Conservation (phyloP, 306 rosid genomes). For the Citrullus amarus region DNA sequence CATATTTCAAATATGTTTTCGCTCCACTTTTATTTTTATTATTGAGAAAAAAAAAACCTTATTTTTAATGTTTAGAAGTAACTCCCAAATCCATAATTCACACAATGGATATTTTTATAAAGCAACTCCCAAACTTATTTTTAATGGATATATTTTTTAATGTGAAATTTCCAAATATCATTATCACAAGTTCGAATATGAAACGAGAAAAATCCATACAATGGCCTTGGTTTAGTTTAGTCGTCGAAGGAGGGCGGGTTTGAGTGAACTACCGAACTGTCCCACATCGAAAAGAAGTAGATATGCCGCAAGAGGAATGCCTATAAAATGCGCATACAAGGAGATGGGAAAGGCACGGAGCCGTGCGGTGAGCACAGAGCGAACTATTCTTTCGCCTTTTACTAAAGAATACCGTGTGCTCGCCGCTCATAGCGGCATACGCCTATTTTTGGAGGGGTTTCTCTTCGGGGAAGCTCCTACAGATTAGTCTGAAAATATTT, state of each 20-base stretch:
- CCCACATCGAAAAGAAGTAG: neutral
- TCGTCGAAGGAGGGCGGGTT: neutral
- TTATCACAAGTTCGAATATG: neutral
- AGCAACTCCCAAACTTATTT: neutral
- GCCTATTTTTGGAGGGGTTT: constrained; percentile 4
- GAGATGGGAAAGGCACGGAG: neutral
- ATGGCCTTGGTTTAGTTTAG: neutral
- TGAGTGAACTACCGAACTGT: neutral
- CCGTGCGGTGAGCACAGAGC: constrained; percentile 23
- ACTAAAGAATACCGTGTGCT: constrained; percentile 59
- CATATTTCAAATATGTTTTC: neutral
- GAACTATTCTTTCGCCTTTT: constrained; percentile 70
- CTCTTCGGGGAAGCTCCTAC: neutral
- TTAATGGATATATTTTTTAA: too few species aligned
- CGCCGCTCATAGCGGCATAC: constrained; percentile 5
- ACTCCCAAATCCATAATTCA: neutral
- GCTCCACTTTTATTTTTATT: neutral
- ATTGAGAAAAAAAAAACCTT: neutral
- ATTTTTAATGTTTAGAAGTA: neutral
- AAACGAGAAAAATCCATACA: neutral
- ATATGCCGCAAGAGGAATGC: neutral
- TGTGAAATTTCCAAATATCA: neutral
- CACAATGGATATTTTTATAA: neutral
- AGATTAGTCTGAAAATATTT: too few species aligned
- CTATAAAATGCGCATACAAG: neutral